Conservation (phyloP, 2,329 filamentous ascomycete genomes). For the Fusarium sp. region DNA sequence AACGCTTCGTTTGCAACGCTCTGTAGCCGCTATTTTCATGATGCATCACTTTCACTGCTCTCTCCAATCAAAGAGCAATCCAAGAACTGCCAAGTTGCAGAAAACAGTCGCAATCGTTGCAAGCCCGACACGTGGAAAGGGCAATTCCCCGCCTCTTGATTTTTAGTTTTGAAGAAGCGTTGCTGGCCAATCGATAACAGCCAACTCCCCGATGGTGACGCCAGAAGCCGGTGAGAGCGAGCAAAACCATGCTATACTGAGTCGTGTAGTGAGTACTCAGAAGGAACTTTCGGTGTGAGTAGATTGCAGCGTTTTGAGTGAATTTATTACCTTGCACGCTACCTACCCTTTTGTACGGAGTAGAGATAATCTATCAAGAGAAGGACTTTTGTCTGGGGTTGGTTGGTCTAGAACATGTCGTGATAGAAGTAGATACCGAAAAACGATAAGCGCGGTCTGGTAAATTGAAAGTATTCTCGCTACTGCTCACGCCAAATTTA, state of each 20-base stretch:
- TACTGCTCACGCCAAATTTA: conserved; percentile 26
- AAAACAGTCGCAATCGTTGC: conserved; percentile 1
- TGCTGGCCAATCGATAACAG: conserved; percentile 16
- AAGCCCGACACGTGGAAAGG: conserved; percentile 26
- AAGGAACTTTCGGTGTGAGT: background rate
- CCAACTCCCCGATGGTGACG: conserved; percentile 19
- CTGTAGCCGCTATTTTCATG: background rate
- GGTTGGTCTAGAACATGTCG: background rate
- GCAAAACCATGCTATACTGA: background rate
- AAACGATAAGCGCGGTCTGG: conserved; percentile 4
- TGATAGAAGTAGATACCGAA: background rate
- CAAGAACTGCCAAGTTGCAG: conserved; percentile 1
- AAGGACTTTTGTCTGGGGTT: background rate
- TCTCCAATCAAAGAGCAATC: conserved; percentile 7
- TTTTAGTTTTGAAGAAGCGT: conserved; percentile 8
- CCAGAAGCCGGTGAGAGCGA: background rate
- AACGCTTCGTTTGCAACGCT: background rate
- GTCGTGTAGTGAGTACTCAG: conserved; percentile 4
- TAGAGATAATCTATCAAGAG: background rate
- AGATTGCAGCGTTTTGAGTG: background rate
- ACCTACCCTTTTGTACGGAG: background rate
- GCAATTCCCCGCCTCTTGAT: conserved; percentile 24
- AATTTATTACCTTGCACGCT: background rate
- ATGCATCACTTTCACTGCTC: background rate
- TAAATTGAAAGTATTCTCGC: conserved; percentile 26